Conservation (phyloP, 495 filamentous ascomycete genomes). For the Penicillium coffeae region DNA sequence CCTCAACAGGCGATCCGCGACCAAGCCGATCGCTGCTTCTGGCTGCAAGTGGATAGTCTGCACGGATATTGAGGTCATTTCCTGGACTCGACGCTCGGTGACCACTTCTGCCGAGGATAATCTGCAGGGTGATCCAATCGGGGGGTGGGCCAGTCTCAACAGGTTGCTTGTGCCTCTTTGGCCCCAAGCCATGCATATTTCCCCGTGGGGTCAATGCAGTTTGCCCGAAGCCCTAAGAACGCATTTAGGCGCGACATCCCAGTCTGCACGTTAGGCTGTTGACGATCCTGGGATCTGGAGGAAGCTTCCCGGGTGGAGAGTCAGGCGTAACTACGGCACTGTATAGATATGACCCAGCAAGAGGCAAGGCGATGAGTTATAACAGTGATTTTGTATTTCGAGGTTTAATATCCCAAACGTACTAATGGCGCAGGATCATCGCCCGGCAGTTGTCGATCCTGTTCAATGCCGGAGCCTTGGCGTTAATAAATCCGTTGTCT, state of each 20-base stretch:
- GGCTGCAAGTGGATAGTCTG: neutral
- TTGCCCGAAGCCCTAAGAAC: neutral
- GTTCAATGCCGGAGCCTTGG: neutral
- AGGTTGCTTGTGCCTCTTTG: neutral
- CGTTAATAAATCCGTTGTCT: neutral
- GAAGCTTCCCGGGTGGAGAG: too few species aligned
- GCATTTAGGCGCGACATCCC: neutral
- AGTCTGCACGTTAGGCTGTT: too few species aligned
- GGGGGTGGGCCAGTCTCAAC: neutral
- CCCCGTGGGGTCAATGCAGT: neutral
- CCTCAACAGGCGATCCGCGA: too few species aligned
- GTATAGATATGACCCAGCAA: too few species aligned
- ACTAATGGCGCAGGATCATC: neutral
- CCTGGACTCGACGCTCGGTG: neutral
- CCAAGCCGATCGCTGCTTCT: neutral
- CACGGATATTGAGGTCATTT: neutral
- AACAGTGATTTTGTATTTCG: too few species aligned
- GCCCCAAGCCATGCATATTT: too few species aligned
- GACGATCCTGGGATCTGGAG: too few species aligned
- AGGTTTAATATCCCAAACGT: too few species aligned
- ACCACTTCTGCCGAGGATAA: slow-evolving; percentile 11
- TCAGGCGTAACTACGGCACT: too few species aligned
- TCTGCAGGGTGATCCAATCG: neutral
- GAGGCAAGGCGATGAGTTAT: too few species aligned
- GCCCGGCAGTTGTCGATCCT: neutral